A percentile compares a stretch with the other conserved stretches of the same genome.
These are phyloP conservation scores for Tulasnella sp. DNA, from an alignment of 768 basidiomycete genomes.

Conservation along the genomic window DNA sequence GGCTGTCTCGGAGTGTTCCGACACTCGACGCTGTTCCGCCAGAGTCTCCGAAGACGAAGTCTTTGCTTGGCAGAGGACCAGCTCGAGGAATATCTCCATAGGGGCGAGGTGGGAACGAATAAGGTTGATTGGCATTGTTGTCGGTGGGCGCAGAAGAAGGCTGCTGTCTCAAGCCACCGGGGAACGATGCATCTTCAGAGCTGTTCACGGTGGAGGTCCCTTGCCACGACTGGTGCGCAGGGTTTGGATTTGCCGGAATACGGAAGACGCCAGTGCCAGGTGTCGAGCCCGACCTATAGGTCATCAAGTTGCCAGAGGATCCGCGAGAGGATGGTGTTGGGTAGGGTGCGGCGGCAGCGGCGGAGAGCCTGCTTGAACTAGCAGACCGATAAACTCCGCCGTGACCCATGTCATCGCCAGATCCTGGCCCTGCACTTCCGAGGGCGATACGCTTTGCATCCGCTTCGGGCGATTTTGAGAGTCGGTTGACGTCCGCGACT, in stretches of 20 bases:
- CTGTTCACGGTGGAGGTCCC: constrained; percentile 25
- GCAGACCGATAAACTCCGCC: constrained; percentile 32
- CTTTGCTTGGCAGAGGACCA: constrained; percentile 36
- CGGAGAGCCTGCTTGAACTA: constrained; percentile 11
- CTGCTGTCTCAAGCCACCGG: constrained; percentile 30
- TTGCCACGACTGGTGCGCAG: constrained; percentile 8
- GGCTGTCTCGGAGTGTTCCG: background rate
- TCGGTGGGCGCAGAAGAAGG: constrained; percentile 21
- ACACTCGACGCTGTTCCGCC: background rate
- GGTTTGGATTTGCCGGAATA: constrained; percentile 27
- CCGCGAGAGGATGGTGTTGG: constrained; percentile 4
- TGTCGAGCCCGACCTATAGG: constrained; percentile 31
- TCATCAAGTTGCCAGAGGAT: constrained; percentile 2
- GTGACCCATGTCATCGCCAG: constrained; percentile 12
- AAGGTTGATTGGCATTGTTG: constrained; percentile 22
- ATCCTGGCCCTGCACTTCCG: background rate
- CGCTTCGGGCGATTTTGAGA: background rate
- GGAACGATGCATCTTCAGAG: constrained; percentile 19
- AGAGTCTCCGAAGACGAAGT: constrained; percentile 37
- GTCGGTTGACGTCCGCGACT: background rate
- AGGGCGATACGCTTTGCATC: background rate
- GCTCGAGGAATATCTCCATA: constrained; percentile 24
- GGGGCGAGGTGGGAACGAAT: constrained; percentile 25
- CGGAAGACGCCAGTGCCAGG: constrained; percentile 33
- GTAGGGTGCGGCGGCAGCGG: constrained; percentile 19